These are phyloP conservation scores for Chlorokybus atmophyticus DNA, from an alignment of 139 green algal species.

Conservation along the genomic window DNA sequence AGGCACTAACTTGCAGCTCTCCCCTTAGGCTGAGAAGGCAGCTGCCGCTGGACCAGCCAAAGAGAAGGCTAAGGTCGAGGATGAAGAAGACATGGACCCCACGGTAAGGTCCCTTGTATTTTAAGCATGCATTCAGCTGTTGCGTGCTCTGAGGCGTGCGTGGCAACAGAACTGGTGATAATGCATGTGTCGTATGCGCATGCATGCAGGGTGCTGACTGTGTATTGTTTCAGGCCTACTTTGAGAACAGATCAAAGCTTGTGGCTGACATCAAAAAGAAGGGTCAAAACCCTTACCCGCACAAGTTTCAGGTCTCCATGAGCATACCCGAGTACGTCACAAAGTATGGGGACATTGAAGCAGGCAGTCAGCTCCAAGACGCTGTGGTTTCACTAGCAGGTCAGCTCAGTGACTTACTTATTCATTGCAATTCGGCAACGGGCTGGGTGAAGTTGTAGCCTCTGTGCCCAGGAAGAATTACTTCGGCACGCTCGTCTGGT, in stretches of 20 bases:
- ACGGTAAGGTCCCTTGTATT: slow-evolving; percentile 4
- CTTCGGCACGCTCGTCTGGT: slow-evolving; percentile 68
- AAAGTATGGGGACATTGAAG: slow-evolving; percentile 53
- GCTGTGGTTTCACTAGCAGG: slow-evolving; percentile 31
- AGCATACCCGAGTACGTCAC: slow-evolving; percentile 61
- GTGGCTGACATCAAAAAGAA: slow-evolving; percentile 56
- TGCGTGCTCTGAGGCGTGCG: background rate
- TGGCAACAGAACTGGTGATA: background rate
- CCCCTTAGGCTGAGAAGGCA: slow-evolving; percentile 14
- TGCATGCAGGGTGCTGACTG: background rate
- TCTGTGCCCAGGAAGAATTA: slow-evolving; percentile 50
- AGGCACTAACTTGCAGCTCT: background rate
- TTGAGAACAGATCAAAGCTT: slow-evolving; percentile 61
- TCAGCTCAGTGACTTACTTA: background rate
- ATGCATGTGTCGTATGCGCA: background rate
- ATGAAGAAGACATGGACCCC: slow-evolving; percentile 24
- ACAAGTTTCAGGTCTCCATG: slow-evolving; percentile 84
- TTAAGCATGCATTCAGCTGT: background rate
- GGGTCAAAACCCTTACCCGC: slow-evolving; percentile 88
- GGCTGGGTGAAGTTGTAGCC: background rate
- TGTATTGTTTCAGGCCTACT: slow-evolving; percentile 46
- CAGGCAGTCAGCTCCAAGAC: slow-evolving; percentile 42
- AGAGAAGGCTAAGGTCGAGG: slow-evolving; percentile 13
- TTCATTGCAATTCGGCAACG: background rate
- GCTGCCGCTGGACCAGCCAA: slow-evolving; percentile 7